Evolutionary conservation across 2,329 filamentous ascomycete genomes (phyloP), one percentile per base, ranked within the genome.

Genomic region (Phialocephala sp.): DNA sequence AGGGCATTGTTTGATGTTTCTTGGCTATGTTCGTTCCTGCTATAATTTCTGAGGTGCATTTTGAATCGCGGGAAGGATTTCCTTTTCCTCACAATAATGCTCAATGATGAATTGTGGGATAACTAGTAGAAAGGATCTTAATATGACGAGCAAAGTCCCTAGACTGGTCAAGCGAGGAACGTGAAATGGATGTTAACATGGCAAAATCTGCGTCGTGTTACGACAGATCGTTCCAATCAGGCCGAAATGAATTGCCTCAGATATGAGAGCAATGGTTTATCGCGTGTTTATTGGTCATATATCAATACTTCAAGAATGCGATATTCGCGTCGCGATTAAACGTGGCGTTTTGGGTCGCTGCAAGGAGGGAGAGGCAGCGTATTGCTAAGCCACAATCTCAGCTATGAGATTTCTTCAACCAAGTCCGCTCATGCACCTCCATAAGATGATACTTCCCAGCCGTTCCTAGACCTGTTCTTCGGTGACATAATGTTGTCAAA

Each of bases 1-100:
- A 76, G 69, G 45, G 73, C 70, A 47, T 69, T 60, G 22, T 37
- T 41, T 18, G 61, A 32, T 18, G 54, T 50, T 11, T 54, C 39
- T 35, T 55, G 52, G 22, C 50, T 54, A n/a, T 54, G 50, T 22
- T 54, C 50, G 15, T 54, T 54, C n/a, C 18, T 54, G 24, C 50
- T 54, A 18, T 54, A 54, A 18, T 54, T 54, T 54, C 50, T 54
- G 50, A 54, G 22, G 32, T 54, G 50, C 50, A 54, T 54, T 27
- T 54, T 54, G 50, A 18, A 54, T 18, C 35, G 22, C 15, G 24
- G 8, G 22, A 22, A 22, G 27, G 27, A 32, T 32, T 32, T 32
- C 3, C 27, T 32, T 32, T 32, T 32, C 27, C 6, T 32, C 27
- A 32, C 27, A 32, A 32, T 32, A 32, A 6, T 32, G 43, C 8